Conservation (phyloP, 371 early-diverging fungal genomes). For the Mucor circinelloides region DNA sequence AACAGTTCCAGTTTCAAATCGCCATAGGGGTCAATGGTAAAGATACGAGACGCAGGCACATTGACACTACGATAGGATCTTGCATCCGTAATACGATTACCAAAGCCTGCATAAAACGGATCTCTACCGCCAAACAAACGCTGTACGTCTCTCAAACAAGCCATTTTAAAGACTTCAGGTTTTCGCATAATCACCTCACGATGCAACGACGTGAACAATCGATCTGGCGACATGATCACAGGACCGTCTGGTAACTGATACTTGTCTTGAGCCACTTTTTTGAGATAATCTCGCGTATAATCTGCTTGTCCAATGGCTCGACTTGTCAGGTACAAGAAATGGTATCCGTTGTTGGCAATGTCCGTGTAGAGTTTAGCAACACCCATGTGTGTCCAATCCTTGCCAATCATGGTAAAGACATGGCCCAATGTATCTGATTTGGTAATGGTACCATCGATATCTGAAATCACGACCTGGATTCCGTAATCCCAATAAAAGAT, state of each 20-base stretch:
- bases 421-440: slow-evolving; percentile 98
- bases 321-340: slow-evolving; percentile 95
- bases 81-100: slow-evolving; percentile 94
- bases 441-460: slow-evolving; percentile 99
- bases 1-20: slow-evolving; percentile 90
- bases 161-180: slow-evolving; percentile 98
- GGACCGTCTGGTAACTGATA: slow-evolving; percentile 96
- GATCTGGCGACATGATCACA: slow-evolving; percentile 96
- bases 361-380: slow-evolving; percentile 96
- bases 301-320: slow-evolving; percentile 97
- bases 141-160: slow-evolving; percentile 90
- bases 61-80: slow-evolving; percentile 95
- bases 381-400: slow-evolving; percentile 98
- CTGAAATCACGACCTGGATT: slow-evolving; percentile 94
- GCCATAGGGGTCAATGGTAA: slow-evolving; percentile 94
- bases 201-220: slow-evolving; percentile 93
- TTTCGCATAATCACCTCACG: slow-evolving; percentile 94
- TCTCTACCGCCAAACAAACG: slow-evolving; percentile 77
- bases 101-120: slow-evolving; percentile 99
- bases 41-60: slow-evolving; percentile 93
- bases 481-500: slow-evolving; percentile 90
- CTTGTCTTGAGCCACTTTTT: slow-evolving; percentile 85
- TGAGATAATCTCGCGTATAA: slow-evolving; percentile 91
- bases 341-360: slow-evolving; percentile 94
- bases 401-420: slow-evolving; percentile 96